phyloP scores from a whole-genome alignment of 176 grass and related monocot genomes.

The Oryza meyeriana region DNA sequence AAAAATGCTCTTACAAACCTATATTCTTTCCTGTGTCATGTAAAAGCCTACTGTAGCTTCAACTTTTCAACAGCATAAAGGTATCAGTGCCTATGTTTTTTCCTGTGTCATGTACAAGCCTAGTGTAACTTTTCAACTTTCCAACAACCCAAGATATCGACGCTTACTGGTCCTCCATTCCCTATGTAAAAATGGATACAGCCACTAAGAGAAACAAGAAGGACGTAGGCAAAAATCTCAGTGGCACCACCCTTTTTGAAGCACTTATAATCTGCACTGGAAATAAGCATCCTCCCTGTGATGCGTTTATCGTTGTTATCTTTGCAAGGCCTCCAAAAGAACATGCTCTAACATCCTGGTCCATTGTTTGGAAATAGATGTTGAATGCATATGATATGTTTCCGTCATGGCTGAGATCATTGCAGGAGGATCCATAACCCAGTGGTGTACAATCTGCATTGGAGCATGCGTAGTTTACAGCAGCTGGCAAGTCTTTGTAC shows the following conservation, averaged over 20 bases:
- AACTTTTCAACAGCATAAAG: slow-evolving; percentile 20
- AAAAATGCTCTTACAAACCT: background rate
- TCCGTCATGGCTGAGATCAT: slow-evolving; percentile 52
- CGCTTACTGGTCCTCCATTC: background rate
- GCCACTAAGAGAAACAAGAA: slow-evolving; percentile 45
- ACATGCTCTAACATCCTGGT: slow-evolving; percentile 62
- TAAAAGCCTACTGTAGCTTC: slow-evolving; percentile 30
- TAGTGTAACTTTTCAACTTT: slow-evolving; percentile 34
- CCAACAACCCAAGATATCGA: slow-evolving; percentile 29
- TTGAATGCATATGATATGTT: slow-evolving; percentile 70
- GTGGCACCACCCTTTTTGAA: slow-evolving; percentile 22
- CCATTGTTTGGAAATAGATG: slow-evolving; percentile 66
- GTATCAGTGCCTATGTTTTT: slow-evolving; percentile 26
- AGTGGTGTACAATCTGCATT: slow-evolving; percentile 70
- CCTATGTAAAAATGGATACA: slow-evolving; percentile 30
- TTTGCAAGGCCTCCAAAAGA: slow-evolving; percentile 52
- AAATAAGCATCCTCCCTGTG: slow-evolving; percentile 52
- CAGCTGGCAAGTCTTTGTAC: slow-evolving; percentile 47
- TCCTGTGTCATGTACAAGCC: background rate
- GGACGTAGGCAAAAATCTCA: slow-evolving; percentile 28
- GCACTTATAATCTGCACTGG: slow-evolving; percentile 53
- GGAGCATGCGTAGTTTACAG: slow-evolving; percentile 63
- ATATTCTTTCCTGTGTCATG: background rate
- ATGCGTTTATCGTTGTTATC: slow-evolving; percentile 39
- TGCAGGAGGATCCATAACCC: slow-evolving; percentile 63